Conservation (phyloP, 2,329 filamentous ascomycete species). For the Fusarium poae region DNA sequence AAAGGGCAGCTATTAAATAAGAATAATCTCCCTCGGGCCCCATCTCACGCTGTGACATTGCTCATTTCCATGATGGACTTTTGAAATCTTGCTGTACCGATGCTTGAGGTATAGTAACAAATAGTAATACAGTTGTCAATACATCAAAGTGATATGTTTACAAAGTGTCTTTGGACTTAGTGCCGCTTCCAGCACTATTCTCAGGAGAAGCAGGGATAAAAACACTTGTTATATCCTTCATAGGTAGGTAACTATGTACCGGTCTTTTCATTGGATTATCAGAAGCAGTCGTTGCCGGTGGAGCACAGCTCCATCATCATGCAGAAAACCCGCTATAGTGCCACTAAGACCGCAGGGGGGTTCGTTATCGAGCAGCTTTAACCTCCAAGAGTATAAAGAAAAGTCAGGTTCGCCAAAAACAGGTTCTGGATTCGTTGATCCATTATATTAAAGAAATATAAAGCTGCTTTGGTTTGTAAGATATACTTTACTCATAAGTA, state of each 20-base stretch:
- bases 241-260: not conserved
- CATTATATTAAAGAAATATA: no score
- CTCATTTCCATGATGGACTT: not conserved
- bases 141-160: not conserved
- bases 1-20: not conserved
- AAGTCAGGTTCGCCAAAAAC: not conserved
- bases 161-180: no score
- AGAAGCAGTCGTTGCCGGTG: not conserved
- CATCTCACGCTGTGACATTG: conserved; percentile 14
- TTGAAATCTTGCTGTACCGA: not conserved
- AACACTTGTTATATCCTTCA: not conserved
- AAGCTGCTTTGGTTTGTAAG: no score
- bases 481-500: no score
- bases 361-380: not conserved
- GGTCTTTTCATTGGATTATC: not conserved
- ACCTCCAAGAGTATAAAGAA: not conserved
- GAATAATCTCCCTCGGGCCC: not conserved
- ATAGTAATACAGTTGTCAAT: not conserved
- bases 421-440: not conserved
- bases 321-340: conserved; percentile 23
- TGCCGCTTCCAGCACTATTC: not conserved
- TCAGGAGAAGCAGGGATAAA: not conserved
- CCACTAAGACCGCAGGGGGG: conserved; percentile 22
- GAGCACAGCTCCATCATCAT: conserved; percentile 11
- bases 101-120: not conserved